Base-by-base conservation (phyloP, 805 yeast genomes). In the Zygosaccharomyces siamensis region DNA sequence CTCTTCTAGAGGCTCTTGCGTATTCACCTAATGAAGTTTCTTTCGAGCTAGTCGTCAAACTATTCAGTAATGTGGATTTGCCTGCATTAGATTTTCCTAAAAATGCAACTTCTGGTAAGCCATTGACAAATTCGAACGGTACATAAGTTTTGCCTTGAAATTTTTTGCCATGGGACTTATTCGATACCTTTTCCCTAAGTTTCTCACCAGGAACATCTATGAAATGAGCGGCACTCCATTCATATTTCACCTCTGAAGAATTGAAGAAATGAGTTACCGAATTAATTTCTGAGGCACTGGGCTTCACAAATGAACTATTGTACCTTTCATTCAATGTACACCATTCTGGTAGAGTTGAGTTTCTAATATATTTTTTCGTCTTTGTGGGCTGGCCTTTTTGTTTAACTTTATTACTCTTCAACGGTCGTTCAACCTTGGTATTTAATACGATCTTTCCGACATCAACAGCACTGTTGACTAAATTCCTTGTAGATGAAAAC, bases 61-160 rank as follows among this genome's bases (percentile, higher is more conserved):
- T 77, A 59, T 86, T 86, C 36, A 89, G 70, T 23, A 89, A 63
- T 0, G 95, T 81, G 0, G 95, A 86, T 61, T 89, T 89, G 0
- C 97, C 97, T 6, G 84, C 89, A 57, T 89, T 89, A 42, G 95
- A 84, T 53, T 87, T 78, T 0, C 97, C 97, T 39, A 89, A 57
- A 41, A 89, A 74, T 3, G 84, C 70, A 4, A 89, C 78, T 59
- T 89, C 96, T 0, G 96, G 96, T 10, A 85, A 68, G 12, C 68
- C 70, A 45, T 55, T 62, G 18, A 56, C 53, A 10, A 63, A 46
- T 26, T 68, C 64, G 47, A 61, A 61, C 24, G 67, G 68, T 14
- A 65, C 44, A 48, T 52, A 42, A 47, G 67, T 53, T 43, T 56
- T 45, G 45, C 64, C 61, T 14, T 55, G 63, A 20, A 51, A 52